Evolutionary conservation across 257 asterid genomes (phyloP), one percentile per base, ranked within the genome.

Genomic region (Anisodus tanguticus): DNA sequence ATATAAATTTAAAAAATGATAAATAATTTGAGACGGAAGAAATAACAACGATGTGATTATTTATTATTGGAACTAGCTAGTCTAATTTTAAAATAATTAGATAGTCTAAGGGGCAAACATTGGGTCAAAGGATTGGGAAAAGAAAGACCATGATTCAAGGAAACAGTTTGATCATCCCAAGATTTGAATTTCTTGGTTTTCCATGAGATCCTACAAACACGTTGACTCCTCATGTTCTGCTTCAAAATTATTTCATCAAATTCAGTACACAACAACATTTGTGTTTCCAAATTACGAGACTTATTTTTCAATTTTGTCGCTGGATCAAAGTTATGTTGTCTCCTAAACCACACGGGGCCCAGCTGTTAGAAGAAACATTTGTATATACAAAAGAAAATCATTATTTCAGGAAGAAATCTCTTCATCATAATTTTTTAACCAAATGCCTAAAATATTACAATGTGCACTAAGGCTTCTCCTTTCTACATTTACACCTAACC

Each of bases 161-260:
- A 11, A 51, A 76, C 26, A 51, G 16, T 51, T 76, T 76, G 62
- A 51, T 12, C 63, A 51, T 76, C 63, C 62, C 63, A 51, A 76
- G 39, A 15, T 49, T 49, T 71, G 47, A 71, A n/a, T 45, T n/a
- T 45, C 12, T 47, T n/a, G 58, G 5, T n/a, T 45, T 37, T 45
- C 39, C 5, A 71, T 71, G 57, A n/a, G 80, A 72, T 72, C 59
- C 59, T 47, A 47, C 58, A 72, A 72, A 19, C 80, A 72, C 80
- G 80, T 47, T 72, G 60, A 47, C 41, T 47, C 80, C 58, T n/a
- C 39, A 45, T 70, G 31, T 70, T n/a, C 10, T 45, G 5, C 17
- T 45, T 45, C 26, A 45, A 45, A 4, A 37, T 15, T 68, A n/a
- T 47, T 72, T 72, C 60, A 72, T 72, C 6, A 72, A 72, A 47